A percentile compares a stretch with the other conserved stretches of the same genome.
Conservation (phyloP, 306 rosid species). For the Rubus idaeus region DNA sequence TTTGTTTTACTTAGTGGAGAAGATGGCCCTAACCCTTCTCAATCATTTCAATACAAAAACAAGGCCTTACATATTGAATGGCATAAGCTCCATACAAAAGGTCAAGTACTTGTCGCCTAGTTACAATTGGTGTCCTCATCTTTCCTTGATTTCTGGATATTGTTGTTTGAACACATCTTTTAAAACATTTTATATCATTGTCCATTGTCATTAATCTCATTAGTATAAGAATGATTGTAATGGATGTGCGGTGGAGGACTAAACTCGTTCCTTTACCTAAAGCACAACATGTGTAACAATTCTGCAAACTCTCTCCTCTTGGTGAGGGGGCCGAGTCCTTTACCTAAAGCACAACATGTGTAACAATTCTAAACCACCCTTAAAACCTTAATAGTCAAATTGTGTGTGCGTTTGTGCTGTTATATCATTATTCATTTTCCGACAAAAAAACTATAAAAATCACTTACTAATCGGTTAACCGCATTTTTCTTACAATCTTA, state of each 20-base stretch:
- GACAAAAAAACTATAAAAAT: too few species aligned
- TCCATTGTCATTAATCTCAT: not conserved
- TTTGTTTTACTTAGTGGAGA: conserved; percentile 59
- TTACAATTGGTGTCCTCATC: conserved; percentile 27
- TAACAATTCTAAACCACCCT: conserved; percentile 10
- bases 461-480: not conserved
- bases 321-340: too few species aligned
- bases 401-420: not conserved
- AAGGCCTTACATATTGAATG: conserved; percentile 10
- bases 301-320: too few species aligned
- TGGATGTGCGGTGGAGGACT: conserved; percentile 11
- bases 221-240: not conserved
- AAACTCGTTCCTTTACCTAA: conserved; percentile 14
- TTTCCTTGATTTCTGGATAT: conserved; percentile 36
- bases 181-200: not conserved
- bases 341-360: too few species aligned
- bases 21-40: conserved; percentile 29
- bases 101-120: conserved; percentile 35
- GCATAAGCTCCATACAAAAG: conserved; percentile 27
- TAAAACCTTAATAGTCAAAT: conserved; percentile 7
- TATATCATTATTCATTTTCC: not conserved
- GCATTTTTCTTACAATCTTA: too few species aligned
- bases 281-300: conserved; percentile 6
- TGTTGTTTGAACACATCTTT: conserved; percentile 19
- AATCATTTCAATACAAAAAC: conserved; percentile 27